Evolutionary conservation across 345 rosid species (phyloP).

Genomic region (Eucalyptus caleyi): DNA sequence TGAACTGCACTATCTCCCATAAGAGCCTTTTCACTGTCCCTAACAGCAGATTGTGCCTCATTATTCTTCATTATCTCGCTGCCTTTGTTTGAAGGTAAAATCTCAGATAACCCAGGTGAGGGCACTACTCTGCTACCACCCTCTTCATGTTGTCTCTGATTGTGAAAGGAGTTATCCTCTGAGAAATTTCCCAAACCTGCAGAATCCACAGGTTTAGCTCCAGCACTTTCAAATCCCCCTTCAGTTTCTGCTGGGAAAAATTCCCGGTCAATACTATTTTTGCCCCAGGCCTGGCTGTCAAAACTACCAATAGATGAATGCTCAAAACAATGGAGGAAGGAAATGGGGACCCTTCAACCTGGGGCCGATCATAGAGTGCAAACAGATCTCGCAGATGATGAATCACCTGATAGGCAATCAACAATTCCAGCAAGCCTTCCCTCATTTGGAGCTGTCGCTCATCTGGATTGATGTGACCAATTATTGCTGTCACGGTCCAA

Average conservation of each 20-base stretch:
- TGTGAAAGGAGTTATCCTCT: slow-evolving; percentile 14
- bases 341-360: slow-evolving; percentile 70
- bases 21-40: slow-evolving; percentile 15
- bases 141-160: slow-evolving; percentile 6
- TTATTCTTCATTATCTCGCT: slow-evolving; percentile 2
- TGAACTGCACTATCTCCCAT: neutral
- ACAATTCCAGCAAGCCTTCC: slow-evolving; percentile 58
- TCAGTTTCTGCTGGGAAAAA: slow-evolving; percentile 14
- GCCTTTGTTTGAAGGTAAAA: slow-evolving; percentile 12
- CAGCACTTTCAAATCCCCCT: slow-evolving; percentile 6
- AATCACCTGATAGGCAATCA: slow-evolving; percentile 63
- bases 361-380: slow-evolving; percentile 77
- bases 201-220: slow-evolving; percentile 8
- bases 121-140: slow-evolving; percentile 5
- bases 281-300: slow-evolving; percentile 31
- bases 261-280: slow-evolving; percentile 36
- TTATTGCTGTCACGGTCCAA: slow-evolving; percentile 38
- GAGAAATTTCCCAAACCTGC: slow-evolving; percentile 4
- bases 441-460: slow-evolving; percentile 50
- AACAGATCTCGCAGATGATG: slow-evolving; percentile 61
- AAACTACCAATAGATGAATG: slow-evolving; percentile 49
- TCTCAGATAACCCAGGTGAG: slow-evolving; percentile 16
- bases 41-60: neutral
- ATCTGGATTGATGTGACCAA: slow-evolving; percentile 50
- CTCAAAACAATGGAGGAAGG: slow-evolving; percentile 63